A percentile compares a stretch with the other conserved stretches of the same genome.
phyloP scores from a whole-genome alignment of 2,329 filamentous ascomycete genomes.

The Talaromyces sp. region DNA sequence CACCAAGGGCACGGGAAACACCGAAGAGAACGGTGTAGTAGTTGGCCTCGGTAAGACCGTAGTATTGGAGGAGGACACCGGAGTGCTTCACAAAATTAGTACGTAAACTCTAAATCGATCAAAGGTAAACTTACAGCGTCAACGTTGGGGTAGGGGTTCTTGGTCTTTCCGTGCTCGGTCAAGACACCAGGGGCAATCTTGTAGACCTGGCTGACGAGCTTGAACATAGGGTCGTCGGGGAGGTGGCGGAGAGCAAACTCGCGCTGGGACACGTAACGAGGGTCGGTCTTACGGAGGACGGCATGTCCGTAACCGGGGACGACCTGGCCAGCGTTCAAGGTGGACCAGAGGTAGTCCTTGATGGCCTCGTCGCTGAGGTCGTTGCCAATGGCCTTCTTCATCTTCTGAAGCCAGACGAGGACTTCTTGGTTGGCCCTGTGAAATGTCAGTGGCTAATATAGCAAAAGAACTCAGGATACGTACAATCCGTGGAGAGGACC shows the following conservation, averaged over 20 bases:
- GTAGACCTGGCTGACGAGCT: conserved; percentile 99
- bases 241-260: conserved; percentile 92
- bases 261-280: conserved; percentile 97
- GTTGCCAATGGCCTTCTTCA: conserved; percentile 92
- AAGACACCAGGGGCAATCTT: conserved; percentile 98
- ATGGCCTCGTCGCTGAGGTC: conserved; percentile 95
- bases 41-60: conserved; percentile 96
- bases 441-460: not conserved
- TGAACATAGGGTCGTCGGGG: conserved; percentile 98
- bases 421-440: conserved; percentile 92
- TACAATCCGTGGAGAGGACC: conserved; percentile 93
- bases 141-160: conserved; percentile 99
- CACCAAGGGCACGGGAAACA: conserved; percentile 96
- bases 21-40: conserved; percentile 99
- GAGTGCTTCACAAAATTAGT: conserved; percentile 61
- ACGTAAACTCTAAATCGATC: not conserved
- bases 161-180: conserved; percentile 99
- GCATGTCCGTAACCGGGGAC: conserved; percentile 98
- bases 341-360: conserved; percentile 98
- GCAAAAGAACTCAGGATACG: conserved; percentile 20
- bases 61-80: conserved; percentile 98
- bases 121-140: conserved; percentile 60
- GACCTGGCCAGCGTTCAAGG: conserved; percentile 90
- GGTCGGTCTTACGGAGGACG: conserved; percentile 99
- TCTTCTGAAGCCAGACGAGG: conserved; percentile 97